Conservation (phyloP, 345 rosid genomes). For the Lumnitzera racemosa region DNA sequence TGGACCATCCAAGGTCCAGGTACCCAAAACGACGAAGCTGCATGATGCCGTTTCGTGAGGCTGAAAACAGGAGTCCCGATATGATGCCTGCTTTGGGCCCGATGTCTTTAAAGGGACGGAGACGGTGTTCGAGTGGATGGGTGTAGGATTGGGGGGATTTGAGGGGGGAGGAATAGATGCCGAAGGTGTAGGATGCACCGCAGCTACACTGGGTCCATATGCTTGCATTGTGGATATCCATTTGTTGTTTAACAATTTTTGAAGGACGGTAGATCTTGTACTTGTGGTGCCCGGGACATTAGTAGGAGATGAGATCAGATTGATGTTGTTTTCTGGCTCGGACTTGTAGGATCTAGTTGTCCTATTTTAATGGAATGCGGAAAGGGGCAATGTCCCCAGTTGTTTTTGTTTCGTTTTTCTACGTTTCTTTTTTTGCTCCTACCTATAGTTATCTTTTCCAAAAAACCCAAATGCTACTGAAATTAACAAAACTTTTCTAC, state of each 20-base stretch:
- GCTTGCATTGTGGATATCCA: slow-evolving; percentile 81
- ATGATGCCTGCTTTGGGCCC: slow-evolving; percentile 85
- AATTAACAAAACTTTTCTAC: no score
- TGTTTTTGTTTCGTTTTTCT: no score
- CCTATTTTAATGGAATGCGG: no score
- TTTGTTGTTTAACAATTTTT: slow-evolving; percentile 13
- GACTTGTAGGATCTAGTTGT: no score
- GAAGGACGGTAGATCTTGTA: no score
- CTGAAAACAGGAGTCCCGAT: slow-evolving; percentile 69
- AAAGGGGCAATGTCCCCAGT: no score
- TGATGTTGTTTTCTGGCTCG: no score
- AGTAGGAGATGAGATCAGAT: no score
- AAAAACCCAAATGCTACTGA: no score
- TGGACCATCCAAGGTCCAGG: slow-evolving; percentile 77
- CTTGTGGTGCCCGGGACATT: no score
- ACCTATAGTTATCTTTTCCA: no score
- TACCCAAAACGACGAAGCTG: slow-evolving; percentile 8
- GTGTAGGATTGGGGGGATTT: slow-evolving; percentile 74
- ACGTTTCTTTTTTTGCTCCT: no score
- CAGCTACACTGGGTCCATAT: slow-evolving; percentile 74
- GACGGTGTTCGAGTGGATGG: slow-evolving; percentile 86
- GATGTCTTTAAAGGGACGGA: slow-evolving; percentile 94
- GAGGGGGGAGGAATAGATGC: slow-evolving; percentile 64
- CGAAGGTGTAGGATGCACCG: slow-evolving; percentile 76
- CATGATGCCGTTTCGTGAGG: slow-evolving; percentile 21